Evolutionary conservation across 2,329 filamentous ascomycete genomes (phyloP), one percentile per base, ranked within the genome.

Genomic region (Niveomyces coronatus): DNA sequence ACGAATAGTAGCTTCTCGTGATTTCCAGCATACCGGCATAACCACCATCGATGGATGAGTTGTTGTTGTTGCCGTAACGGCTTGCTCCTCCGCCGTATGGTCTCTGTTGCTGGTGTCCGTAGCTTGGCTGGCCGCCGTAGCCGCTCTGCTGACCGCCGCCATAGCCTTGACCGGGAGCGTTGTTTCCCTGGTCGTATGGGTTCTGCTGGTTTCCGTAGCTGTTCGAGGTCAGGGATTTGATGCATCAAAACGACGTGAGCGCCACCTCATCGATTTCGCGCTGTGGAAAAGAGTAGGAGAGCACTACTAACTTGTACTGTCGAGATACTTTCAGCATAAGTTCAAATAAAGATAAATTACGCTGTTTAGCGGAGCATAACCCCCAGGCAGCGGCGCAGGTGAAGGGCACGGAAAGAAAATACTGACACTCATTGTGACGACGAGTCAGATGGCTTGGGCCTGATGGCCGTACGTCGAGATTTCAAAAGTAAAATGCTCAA

Each of bases 171-270:
- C 45, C 45, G 14, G 39, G 44, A 31, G 35, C 40, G 28, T 35
- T 39, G 23, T 19, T 10, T 15, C 14, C 22, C 24, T 79, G 63
- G 51, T 76, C 74, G 50, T 72, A 79, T 39, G 75, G 74, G 58
- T 79, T 77, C 44, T 61, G 57, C 48, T 60, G 60, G 40, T 62
- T 64, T 45, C 69, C 67, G 63, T 77, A 76, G 60, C 71, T 78
- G 52, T n/a, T 28, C 30, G 22, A 15, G 13, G 11, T 9, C 16
- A 23, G n/a, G 15, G 3, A 10, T 11, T 14, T 9, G 28, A 17
- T 30, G 29, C 10, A 14, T 5, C 4, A 30, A 9, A 14, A n/a
- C 30, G 17, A 9, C 5, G 29, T 26, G n/a, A n/a, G n/a, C n/a
- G n/a, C n/a, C n/a, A n/a, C n/a, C n/a, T n/a, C n/a, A n/a, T n/a